Percentiles rank a stretch among this genome's conserved stretches.
phyloP scores from a whole-genome alignment of 257 asterid genomes.

The Ocimum tenuiflorum region DNA sequence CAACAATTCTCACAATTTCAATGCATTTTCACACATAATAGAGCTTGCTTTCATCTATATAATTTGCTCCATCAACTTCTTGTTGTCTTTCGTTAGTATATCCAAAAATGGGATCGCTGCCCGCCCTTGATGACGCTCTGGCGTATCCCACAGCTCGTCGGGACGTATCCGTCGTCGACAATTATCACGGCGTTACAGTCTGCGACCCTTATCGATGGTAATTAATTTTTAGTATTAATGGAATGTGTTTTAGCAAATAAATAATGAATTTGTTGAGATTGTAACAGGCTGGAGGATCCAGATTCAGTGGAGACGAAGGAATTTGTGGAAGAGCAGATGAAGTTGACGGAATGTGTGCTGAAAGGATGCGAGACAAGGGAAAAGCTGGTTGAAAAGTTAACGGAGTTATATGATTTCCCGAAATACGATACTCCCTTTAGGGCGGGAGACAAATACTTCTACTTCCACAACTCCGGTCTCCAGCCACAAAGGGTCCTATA shows the following conservation, averaged over 20 bases:
- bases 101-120: slow-evolving; percentile 47
- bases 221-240: background rate
- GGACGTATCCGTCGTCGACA: slow-evolving; percentile 55
- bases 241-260: background rate
- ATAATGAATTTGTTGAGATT: slow-evolving; percentile 7
- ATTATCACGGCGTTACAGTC: slow-evolving; percentile 51
- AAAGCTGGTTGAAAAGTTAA: slow-evolving; percentile 53
- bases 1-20: background rate
- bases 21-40: too few species aligned
- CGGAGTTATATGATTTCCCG: slow-evolving; percentile 60
- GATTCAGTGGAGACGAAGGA: slow-evolving; percentile 79
- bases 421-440: slow-evolving; percentile 73
- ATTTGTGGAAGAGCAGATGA: slow-evolving; percentile 63
- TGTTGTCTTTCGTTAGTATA: background rate
- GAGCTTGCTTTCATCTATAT: too few species aligned
- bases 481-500: slow-evolving; percentile 90
- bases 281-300: slow-evolving; percentile 93
- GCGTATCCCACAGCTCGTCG: slow-evolving; percentile 53
- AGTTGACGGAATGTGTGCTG: slow-evolving; percentile 60
- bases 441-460: slow-evolving; percentile 70
- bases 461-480: slow-evolving; percentile 77
- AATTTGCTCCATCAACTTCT: background rate
- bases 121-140: slow-evolving; percentile 23
- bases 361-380: slow-evolving; percentile 61
- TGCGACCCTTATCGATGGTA: slow-evolving; percentile 83